These are phyloP conservation scores for Microcos paniculata DNA, from an alignment of 345 rosid species.

Conservation along the genomic window DNA sequence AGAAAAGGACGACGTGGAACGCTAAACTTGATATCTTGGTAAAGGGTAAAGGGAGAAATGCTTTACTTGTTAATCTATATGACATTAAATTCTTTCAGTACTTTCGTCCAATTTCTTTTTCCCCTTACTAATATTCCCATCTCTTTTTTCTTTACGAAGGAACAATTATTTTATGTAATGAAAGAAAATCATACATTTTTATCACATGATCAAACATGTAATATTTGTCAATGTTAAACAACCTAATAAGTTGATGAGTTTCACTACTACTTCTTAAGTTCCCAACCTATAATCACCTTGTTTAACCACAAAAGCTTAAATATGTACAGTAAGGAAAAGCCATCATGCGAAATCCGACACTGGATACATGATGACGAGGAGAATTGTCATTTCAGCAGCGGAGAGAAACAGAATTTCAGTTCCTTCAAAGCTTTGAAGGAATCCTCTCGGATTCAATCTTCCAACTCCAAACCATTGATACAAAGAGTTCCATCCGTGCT, in stretches of 20 bases:
- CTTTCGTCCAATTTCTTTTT: no score
- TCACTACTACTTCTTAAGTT: neutral
- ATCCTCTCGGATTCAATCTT: neutral
- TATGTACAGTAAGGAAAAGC: neutral
- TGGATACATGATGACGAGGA: neutral
- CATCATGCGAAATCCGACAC: neutral
- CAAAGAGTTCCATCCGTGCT: constrained; percentile 4
- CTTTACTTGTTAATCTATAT: no score
- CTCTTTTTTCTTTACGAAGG: no score
- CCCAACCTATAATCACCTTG: neutral
- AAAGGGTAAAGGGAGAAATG: neutral
- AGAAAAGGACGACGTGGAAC: neutral
- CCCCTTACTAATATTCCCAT: no score
- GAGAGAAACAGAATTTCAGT: neutral
- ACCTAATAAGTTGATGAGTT: no score
- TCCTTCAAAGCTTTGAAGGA: neutral
- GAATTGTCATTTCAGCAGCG: neutral
- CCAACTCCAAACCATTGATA: neutral
- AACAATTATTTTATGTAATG: no score
- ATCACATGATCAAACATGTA: no score
- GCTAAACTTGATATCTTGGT: neutral
- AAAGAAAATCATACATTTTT: no score
- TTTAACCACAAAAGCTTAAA: neutral
- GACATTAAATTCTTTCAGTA: no score
- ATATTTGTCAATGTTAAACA: neutral